Base-by-base conservation (phyloP, 2,329 filamentous ascomycete species). In the Apiospora marii region DNA sequence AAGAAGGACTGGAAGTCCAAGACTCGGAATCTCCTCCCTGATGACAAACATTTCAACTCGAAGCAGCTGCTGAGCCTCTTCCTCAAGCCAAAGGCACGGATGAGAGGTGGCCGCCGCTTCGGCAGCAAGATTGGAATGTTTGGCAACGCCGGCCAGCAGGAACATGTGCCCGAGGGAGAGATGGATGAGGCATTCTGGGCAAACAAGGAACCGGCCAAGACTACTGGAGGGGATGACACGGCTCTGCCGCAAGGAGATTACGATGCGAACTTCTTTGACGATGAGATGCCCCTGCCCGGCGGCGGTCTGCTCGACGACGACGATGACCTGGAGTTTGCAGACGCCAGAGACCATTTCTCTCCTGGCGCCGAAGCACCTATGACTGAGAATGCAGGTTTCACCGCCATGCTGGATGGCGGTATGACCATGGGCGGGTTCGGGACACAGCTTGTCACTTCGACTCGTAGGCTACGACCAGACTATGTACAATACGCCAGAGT, bases 161-260 rank as follows among this genome's bases (percentile, higher is more conserved):
- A 88, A 71, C 87, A 89, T 48, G 84, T 90, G 12, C 89, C 88
- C 1, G 90, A 92, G 73, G 93, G 91, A 53, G 94, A 98, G 73
- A 94, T 98, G 86, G 94, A 98, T 79, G 96, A 98, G 83, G 95
- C 93, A 27, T 98, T 97, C 84, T 99, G 96, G 95, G 96, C 96
- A 6, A 91, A 88, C 83, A 93, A 90, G 81, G 91, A 84, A 76
- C 89, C 84, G 70, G 80, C 80, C 77, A 81, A 83, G 46, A 72
- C 77, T 78, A 14, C 30, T 10, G 81, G 81, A 64, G 75, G 78
- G 69, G 91, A 92, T 34, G 90, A 91, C 64, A 88, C 86, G 3
- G 87, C 84, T 1, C 82, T 88, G 49, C 88, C 88, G 3, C 87
- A 90, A 77, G 95, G 95, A 74, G 92, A 97, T 80, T 99, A 98